Base-by-base conservation (phyloP, 768 basidiomycete species). In the Auricularia heimuer region DNA sequence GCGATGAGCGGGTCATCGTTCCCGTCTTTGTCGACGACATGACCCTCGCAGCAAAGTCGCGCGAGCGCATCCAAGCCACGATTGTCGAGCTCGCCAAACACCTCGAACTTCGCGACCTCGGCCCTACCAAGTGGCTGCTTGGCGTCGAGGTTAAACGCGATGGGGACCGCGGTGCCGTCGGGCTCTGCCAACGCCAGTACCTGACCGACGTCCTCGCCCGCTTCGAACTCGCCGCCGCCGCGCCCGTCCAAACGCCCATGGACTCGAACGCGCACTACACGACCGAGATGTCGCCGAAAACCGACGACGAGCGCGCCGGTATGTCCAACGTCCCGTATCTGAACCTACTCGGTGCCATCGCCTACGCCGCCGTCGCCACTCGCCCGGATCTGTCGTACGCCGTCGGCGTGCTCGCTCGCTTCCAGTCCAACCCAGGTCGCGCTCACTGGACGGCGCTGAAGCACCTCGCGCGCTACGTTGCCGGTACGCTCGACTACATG, bases 21-120 rank as follows among this genome's bases (percentile, higher is more conserved):
- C 66, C 72, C 2, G 66, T 76, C 0, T 76, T 70, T 69, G 76
- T 75, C 0, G 73, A 77, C 64, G 72, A 75, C 63, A 60, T 74
- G 8, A 47, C 71, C 2, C 51, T 75, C n/a, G 67, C 71, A 37
- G 62, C 56, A 3, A 68, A 66, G 37, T 7, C 37, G 7, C 6
- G 12, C 6, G 37, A 6, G 37, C 37, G 12, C 7, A 12, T 39
- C 37, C 37, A 39, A 12, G 7, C 7, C 12, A 29, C 65, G 12
- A 69, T 67, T 21, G 16, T 6, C 10, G 64, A 61, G 6, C 58
- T 64, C 21, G 7, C 10, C 21, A 24, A 14, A 16, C 18, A 36
- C 24, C 63, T 65, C 39, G 35, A 64, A 54, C 45, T 65, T 18
- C 34, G 35, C 4, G 65, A 65, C 39, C 63, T 62, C 1, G 63